These are phyloP conservation scores for Aureoboletus auriporus DNA, from an alignment of 768 basidiomycete genomes.

Conservation along the genomic window DNA sequence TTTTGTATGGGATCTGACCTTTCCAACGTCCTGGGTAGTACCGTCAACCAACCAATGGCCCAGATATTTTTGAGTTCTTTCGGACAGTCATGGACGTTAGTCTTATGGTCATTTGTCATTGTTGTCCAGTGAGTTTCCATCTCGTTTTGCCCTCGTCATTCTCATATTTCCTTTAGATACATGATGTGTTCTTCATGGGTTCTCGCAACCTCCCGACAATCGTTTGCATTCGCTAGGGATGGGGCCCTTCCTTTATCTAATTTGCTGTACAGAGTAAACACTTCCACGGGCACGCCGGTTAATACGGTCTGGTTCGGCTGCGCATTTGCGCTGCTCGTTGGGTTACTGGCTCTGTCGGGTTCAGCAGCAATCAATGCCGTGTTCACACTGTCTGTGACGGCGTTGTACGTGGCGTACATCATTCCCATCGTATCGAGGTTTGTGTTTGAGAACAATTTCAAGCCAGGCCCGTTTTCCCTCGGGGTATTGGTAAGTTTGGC, in stretches of 20 bases:
- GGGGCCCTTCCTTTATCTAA: slow-evolving; percentile 55
- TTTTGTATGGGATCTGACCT: slow-evolving; percentile 56
- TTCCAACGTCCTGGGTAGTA: slow-evolving; percentile 30
- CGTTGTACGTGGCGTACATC: slow-evolving; percentile 39
- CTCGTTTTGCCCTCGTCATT: neutral
- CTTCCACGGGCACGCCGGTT: slow-evolving; percentile 48
- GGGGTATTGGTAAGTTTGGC: slow-evolving; percentile 33
- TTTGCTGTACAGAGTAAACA: slow-evolving; percentile 49
- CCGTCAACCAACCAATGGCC: slow-evolving; percentile 40
- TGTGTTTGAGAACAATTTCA: slow-evolving; percentile 40
- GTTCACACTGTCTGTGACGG: slow-evolving; percentile 44
- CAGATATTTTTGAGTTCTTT: slow-evolving; percentile 37
- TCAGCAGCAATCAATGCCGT: slow-evolving; percentile 51
- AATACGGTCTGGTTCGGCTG: slow-evolving; percentile 54
- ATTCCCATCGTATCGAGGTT: slow-evolving; percentile 50
- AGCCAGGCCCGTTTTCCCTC: slow-evolving; percentile 44
- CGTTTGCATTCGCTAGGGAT: slow-evolving; percentile 54
- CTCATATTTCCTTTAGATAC: slow-evolving; percentile 23
- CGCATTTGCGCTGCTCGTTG: slow-evolving; percentile 39
- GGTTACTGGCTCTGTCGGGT: slow-evolving; percentile 52
- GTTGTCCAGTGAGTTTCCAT: slow-evolving; percentile 36
- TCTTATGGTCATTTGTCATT: slow-evolving; percentile 50
- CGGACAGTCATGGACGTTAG: slow-evolving; percentile 39
- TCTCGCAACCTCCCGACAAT: slow-evolving; percentile 49
- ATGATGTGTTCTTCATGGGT: slow-evolving; percentile 42